Base-by-base conservation (phyloP, 768 basidiomycete species). In the Mycena metata region DNA sequence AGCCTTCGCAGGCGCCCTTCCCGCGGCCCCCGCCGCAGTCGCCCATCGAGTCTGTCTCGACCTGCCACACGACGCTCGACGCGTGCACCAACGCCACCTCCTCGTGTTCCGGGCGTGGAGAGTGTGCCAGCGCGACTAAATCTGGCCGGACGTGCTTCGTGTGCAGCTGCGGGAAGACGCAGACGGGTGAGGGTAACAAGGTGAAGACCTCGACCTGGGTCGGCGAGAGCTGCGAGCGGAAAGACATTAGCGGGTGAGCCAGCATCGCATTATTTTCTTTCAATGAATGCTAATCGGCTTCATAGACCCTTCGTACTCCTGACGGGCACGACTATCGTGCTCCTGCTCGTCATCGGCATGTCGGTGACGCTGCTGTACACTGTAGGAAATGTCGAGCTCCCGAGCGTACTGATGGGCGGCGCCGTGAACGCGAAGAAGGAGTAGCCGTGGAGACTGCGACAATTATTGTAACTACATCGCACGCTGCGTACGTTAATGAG, bases 201-300 rank as follows among this genome's bases (percentile, higher is more conserved):
- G 76, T 81, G 33, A 84, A 89, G 76, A 88, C 84, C 5, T 86
- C 90, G 69, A 79, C 78, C 36, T 96, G 94, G 94, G 93, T 86
- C 1, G 94, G 94, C 6, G 84, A 86, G 59, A 86, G 83, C 69
- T 96, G 94, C 71, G 89, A 95, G 82, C 86, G 89, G 70, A 89
- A 88, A 79, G 94, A 96, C 74, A 80, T 95, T 54, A 94, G 92
- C 83, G 88, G 88, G 94, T 94, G 74, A 68, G 92, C 88, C 16
- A 11, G 21, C 39, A 16, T 17, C 49, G 24, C 24, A 56, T 47
- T 35, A 46, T 13, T 43, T 26, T n/a, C 21, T 49, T 26, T 56
- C 26, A 66, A 52, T 62, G 6, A 30, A 30, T 42, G 15, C 59
- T 47, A 24, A 67, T 64, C 67, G 60, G 23, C 45, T 15, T 42